phyloP scores from a whole-genome alignment of 139 green algal genomes.

The Trebouxia sp. region DNA sequence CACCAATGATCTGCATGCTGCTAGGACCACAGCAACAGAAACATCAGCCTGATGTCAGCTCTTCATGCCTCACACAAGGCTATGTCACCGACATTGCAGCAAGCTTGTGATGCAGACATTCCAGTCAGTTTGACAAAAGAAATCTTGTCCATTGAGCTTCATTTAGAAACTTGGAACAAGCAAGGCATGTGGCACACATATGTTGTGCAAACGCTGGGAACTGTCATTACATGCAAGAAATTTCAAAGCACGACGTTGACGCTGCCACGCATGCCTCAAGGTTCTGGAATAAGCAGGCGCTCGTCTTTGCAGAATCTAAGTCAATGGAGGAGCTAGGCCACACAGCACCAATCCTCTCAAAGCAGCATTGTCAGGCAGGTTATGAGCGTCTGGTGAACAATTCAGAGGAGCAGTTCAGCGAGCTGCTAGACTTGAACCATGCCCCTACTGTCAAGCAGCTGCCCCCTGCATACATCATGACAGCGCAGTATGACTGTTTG shows the following conservation, averaged over 20 bases:
- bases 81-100: no score
- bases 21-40: no score
- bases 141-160: no score
- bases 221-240: background rate
- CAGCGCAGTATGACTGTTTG: background rate
- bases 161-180: no score
- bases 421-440: constrained; percentile 16
- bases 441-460: background rate
- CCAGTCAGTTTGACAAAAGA: no score
- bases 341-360: background rate
- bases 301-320: background rate
- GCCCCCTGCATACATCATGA: background rate
- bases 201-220: no score
- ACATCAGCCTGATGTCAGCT: no score
- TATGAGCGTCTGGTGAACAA: background rate
- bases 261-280: background rate
- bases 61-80: no score
- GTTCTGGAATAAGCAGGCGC: background rate
- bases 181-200: no score
- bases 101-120: no score
- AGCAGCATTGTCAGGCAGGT: background rate
- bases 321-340: background rate
- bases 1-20: no score
- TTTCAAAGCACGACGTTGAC: background rate
- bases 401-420: background rate